Conservation (phyloP, 2,329 filamentous ascomycete species). For the Fusarium sp. region DNA sequence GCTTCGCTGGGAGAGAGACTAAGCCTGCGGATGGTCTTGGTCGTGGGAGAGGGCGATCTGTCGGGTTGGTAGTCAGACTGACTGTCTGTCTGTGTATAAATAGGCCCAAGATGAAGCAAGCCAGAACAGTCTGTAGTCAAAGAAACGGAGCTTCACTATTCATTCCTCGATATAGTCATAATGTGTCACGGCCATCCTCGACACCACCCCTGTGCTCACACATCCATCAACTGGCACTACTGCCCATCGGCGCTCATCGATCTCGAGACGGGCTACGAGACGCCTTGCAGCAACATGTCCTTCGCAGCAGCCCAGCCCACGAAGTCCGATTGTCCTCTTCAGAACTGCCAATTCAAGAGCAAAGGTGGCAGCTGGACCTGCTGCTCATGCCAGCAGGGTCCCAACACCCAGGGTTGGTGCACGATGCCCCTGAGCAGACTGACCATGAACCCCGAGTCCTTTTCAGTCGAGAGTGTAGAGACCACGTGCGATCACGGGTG, state of each 20-base stretch:
- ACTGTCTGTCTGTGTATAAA: constrained; percentile 29
- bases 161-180: constrained; percentile 26
- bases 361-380: constrained; percentile 65
- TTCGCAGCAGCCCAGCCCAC: constrained; percentile 60
- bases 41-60: constrained; percentile 26
- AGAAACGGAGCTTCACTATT: background rate
- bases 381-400: constrained; percentile 62
- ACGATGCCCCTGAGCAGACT: constrained; percentile 51
- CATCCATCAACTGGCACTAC: constrained; percentile 67
- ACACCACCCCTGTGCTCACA: constrained; percentile 63
- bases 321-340: constrained; percentile 59
- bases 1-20: constrained; percentile 71
- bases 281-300: constrained; percentile 60
- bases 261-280: constrained; percentile 60
- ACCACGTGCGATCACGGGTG: constrained; percentile 64
- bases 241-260: constrained; percentile 61
- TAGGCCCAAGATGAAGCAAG: constrained; percentile 23
- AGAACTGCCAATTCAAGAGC: constrained; percentile 62
- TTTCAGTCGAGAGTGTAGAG: constrained; percentile 52
- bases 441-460: constrained; percentile 48
- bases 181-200: constrained; percentile 68
- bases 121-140: background rate
- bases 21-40: constrained; percentile 56
- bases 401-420: constrained; percentile 66
- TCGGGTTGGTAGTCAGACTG: constrained; percentile 7